phyloP scores from a whole-genome alignment of 495 filamentous ascomycete genomes.

The Alectoria sarmentosa region DNA sequence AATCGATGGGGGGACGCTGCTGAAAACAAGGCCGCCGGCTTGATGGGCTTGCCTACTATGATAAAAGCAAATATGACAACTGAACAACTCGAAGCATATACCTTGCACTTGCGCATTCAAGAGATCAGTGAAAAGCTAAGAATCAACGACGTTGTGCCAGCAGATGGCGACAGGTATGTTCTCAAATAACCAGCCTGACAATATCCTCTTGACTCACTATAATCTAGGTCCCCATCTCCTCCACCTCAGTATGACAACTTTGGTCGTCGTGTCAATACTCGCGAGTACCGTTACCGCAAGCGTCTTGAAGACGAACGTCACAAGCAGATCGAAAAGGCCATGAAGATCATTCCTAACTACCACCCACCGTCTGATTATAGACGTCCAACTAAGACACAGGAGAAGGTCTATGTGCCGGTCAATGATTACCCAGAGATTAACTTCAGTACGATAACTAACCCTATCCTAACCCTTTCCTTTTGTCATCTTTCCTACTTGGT shows the following conservation, averaged over 20 bases:
- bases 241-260: constrained; percentile 98
- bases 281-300: constrained; percentile 96
- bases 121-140: constrained; percentile 98
- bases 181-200: background rate
- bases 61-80: constrained; percentile 96
- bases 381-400: constrained; percentile 96
- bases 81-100: constrained; percentile 96
- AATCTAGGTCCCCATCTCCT: constrained; percentile 79
- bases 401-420: constrained; percentile 99
- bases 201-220: constrained; percentile 3
- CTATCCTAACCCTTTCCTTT: constrained; percentile 62
- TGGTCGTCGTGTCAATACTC: constrained; percentile 95
- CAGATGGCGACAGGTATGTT: constrained; percentile 83
- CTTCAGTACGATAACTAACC: constrained; percentile 99
- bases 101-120: constrained; percentile 88
- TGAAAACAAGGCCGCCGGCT: constrained; percentile 94
- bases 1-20: constrained; percentile 95
- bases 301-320: constrained; percentile 96
- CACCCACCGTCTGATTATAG: constrained; percentile 96
- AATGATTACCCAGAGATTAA: constrained; percentile 99
- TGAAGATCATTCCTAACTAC: constrained; percentile 98
- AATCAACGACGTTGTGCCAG: constrained; percentile 96
- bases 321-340: constrained; percentile 94
- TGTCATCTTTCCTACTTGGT: constrained; percentile 44
- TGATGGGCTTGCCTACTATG: constrained; percentile 95